Base-by-base conservation (phyloP, 495 filamentous ascomycete genomes). In the Tuber melanosporum region DNA sequence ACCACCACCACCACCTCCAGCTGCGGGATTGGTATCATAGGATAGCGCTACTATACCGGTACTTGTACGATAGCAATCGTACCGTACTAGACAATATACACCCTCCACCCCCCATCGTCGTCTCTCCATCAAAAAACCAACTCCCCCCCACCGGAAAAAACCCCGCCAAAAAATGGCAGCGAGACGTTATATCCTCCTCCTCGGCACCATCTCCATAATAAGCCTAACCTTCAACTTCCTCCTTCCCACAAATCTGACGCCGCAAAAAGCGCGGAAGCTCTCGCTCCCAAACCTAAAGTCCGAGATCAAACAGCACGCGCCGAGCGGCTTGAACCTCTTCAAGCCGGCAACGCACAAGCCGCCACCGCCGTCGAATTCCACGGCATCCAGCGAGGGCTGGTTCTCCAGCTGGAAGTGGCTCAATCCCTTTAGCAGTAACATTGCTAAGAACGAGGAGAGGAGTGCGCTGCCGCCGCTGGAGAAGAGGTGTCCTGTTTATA, bases 331-430 rank as follows among this genome's bases (percentile, higher is more conserved):
- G 70, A 88, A 87, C 76, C 87, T 88, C 45, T 95, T 94, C 83
- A 87, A 88, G 72, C 88, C 89, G 49, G 87, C 90, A 44, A 88
- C 91, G n/a, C 94, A 97, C 84, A 88, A 90, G 76, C 92, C 94
- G 0, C 84, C 86, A 32, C 91, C 93, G 82, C 89, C 91, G 70
- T 93, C 94, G 82, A 94, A 91, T 81, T 91, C 91, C 12, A 91
- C 89, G 80, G 92, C 73, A 90, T 72, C 92, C 91, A 78, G 89
- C 90, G 74, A 91, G 88, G 80, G 78, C 12, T 99, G 95, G 95
- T 93, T 93, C 84, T 91, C 88, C 77, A 90, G 95, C 83, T 94
- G 90, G 89, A 91, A 90, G 83, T 98, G 95, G 95, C 85, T 92
- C 76, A 91, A 91, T 77, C 94, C 94, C 20, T 98, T 97, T 84